Conservation (phyloP, 1,284 basidiomycete genomes). For the Cutaneotrichosporon sp. region DNA sequence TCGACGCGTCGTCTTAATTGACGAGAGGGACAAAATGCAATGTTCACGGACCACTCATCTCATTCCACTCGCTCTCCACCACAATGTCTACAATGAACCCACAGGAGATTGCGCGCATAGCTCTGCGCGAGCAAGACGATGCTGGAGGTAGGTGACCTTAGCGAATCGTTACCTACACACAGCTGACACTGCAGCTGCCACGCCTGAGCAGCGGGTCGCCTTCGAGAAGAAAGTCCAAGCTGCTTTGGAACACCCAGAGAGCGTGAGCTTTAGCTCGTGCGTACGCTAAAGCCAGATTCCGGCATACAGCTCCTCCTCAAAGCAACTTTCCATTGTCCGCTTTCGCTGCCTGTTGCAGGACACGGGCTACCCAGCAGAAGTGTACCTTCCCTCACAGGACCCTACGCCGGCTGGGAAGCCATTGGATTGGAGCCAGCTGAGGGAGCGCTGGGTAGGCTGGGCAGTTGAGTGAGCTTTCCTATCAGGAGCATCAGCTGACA, state of each 20-base stretch:
- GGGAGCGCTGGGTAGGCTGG: constrained; percentile 48
- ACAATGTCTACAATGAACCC: constrained; percentile 20
- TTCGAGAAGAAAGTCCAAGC: constrained; percentile 6
- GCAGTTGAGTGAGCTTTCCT: constrained; percentile 45
- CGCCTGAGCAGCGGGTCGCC: constrained; percentile 6
- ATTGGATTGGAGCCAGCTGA: constrained; percentile 34
- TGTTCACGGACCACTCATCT: neutral
- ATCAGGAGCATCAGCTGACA: too few species aligned
- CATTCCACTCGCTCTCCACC: neutral
- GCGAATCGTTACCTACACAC: too few species aligned
- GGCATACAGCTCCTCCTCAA: constrained; percentile 17
- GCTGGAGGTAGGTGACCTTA: neutral
- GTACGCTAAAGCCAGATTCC: constrained; percentile 24
- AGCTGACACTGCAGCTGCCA: constrained; percentile 1
- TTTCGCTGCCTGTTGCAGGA: constrained; percentile 47
- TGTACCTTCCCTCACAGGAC: constrained; percentile 34
- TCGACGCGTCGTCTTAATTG: neutral
- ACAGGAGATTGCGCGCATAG: constrained; percentile 34
- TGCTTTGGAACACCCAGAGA: constrained; percentile 10
- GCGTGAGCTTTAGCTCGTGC: constrained; percentile 7
- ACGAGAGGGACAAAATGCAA: neutral
- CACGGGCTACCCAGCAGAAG: constrained; percentile 46
- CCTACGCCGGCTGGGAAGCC: constrained; percentile 1
- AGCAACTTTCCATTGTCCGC: constrained; percentile 34
- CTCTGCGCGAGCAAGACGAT: constrained; percentile 35